Evolutionary conservation across 2,329 filamentous ascomycete species (phyloP), one percentile per base, ranked within the genome.

Genomic region (Paraconiothyrium sp.): DNA sequence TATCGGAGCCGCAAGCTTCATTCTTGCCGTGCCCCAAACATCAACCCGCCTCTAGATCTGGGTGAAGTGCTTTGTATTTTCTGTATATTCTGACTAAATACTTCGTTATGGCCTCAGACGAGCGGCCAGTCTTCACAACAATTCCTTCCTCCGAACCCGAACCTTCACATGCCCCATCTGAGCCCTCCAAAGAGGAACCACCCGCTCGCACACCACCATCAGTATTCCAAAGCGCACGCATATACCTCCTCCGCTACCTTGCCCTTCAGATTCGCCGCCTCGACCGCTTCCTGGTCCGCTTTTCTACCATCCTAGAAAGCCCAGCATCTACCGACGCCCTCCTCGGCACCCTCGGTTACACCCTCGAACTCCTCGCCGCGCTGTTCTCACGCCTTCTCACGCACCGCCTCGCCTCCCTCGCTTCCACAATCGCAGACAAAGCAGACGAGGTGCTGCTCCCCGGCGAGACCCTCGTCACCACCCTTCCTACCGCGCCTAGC

Each of bases 271-370:
- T 71, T 43, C 63, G 48, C 59, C 61, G 64, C 11, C 70, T 74
- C 44, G 79, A 81, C 69, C 62, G 60, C 55, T 71, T 62, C 22
- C 65, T 80, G 35, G 55, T 72, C 56, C 77, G 74, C 64, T 71
- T 81, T 47, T 67, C 73, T 4, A 67, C 64, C 50, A 69, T 81
- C 44, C 70, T 84, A 57, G 79, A 78, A 49, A 80, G 77, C 24
- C 76, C 80, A 20, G 56, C 70, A 20, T 78, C 78, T 64, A 77
- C 76, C 55, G 80, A 83, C 65, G 71, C 74, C 32, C 71, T 78
- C 55, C 78, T 83, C 54, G 77, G 76, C 69, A 83, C 81, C 10
- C 68, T 80, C 14, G 72, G 70, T 67, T 84, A 83, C 75, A 81
- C 79, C 48, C 76, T 83, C 32, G 75, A 75, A 22, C 75, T 84